Evolutionary conservation across 345 rosid genomes (phyloP).

Genomic region (Physaria fendleri): DNA sequence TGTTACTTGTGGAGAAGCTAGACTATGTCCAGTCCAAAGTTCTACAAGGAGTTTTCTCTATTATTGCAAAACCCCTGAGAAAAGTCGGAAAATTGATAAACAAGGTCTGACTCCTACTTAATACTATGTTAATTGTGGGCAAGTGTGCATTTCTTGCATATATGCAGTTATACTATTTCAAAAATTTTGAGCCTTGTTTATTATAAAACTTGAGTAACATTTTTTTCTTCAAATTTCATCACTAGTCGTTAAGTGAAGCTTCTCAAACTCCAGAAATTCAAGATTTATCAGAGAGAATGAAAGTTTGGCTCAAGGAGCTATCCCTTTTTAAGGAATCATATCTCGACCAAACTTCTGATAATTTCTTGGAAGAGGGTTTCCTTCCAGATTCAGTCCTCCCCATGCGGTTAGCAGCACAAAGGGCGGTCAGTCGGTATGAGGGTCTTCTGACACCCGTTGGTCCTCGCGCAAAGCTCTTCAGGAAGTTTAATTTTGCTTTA

Average conservation of each 20-base stretch:
- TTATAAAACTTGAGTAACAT: conserved; percentile 1
- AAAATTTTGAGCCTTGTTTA: background rate
- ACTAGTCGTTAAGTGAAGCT: conserved; percentile 48
- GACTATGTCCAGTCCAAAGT: conserved; percentile 85
- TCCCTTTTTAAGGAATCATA: conserved; percentile 52
- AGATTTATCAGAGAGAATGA: conserved; percentile 45
- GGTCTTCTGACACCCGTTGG: conserved; percentile 79
- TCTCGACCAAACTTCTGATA: conserved; percentile 38
- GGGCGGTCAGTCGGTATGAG: conserved; percentile 81
- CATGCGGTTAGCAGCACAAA: conserved; percentile 86
- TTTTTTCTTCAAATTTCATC: conserved; percentile 16
- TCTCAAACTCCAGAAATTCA: conserved; percentile 44
- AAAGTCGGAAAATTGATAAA: conserved; percentile 60
- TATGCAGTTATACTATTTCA: background rate
- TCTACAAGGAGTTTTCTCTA: conserved; percentile 54
- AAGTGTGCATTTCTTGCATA: background rate
- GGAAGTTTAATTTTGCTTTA: too few species aligned
- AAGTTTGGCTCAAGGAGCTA: conserved; percentile 56
- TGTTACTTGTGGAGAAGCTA: conserved; percentile 78
- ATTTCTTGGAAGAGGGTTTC: conserved; percentile 34
- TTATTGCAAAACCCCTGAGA: conserved; percentile 67
- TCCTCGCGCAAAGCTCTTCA: conserved; percentile 80
- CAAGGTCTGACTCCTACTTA: conserved; percentile 41
- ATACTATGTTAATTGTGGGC: background rate
- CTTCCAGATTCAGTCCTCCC: conserved; percentile 65